Base-by-base conservation (phyloP, 371 early-diverging fungal genomes). In the Mucor irregularis region DNA sequence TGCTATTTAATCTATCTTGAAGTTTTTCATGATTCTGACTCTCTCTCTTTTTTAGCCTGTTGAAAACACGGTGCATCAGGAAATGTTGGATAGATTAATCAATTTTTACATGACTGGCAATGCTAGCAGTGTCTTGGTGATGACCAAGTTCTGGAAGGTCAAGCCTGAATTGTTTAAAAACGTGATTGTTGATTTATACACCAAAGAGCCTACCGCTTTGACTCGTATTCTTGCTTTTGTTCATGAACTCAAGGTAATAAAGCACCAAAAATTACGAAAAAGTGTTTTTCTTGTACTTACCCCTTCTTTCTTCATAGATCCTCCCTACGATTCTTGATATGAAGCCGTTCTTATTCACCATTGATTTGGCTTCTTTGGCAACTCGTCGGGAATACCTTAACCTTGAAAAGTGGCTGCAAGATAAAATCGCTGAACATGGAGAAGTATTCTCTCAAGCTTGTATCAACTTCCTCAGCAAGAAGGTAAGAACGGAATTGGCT, bases 371-470 rank as follows among this genome's bases (percentile, higher is more conserved):
- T 13, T 85, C 91, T 1, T 69, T 95, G 11, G 93, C 95, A 10
- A 86, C 88, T 5, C 82, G 91, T 10, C 71, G 91, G 28, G 91
- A 92, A 54, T 87, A 85, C 50, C 69, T 95, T 1, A 92, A 90
- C 46, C 66, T 95, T 5, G 95, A 94, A 55, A 93, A 90, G 64
- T 95, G 94, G 94, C 71, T 95, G 17, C 85, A 78, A 52, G 93
- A 91, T 40, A 84, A 87, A 44, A 81, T 92, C 4, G 58, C 57
- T 0, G 77, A 86, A 11, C 82, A 85, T 37, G 86, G 87, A 6
- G 88, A 88, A 47, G 45, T 68, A 13, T 95, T 95, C 69, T 62
- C 87, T 33, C 75, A 78, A 22, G 84, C 88, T 1, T 88, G 88
- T 53, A 65, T 95, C 53, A 90, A 90, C n/a, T 93, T 90, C 62